These are phyloP conservation scores for Ceratocystis variospora DNA, from an alignment of 2,329 filamentous ascomycete species.

Conservation along the genomic window DNA sequence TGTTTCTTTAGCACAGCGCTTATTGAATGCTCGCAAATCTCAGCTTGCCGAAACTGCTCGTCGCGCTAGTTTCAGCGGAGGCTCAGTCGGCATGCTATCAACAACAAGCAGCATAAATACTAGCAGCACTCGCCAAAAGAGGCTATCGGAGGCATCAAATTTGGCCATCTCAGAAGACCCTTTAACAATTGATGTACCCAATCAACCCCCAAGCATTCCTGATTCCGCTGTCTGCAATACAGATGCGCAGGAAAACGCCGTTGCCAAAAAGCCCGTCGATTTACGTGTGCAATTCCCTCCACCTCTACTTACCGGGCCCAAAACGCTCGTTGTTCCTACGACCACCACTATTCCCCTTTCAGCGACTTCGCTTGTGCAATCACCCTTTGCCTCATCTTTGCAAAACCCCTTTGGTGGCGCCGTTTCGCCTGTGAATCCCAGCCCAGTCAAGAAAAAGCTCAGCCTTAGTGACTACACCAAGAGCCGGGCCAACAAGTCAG, in stretches of 20 bases:
- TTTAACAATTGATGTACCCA: neutral
- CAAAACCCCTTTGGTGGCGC: conserved; percentile 33
- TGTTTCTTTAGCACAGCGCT: conserved; percentile 39
- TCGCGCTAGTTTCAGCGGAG: neutral
- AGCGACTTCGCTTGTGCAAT: conserved; percentile 33
- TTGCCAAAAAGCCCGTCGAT: conserved; percentile 30
- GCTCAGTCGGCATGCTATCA: neutral
- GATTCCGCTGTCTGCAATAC: neutral
- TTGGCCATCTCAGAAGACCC: conserved; percentile 5
- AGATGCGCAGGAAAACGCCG: neutral
- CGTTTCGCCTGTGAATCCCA: conserved; percentile 37
- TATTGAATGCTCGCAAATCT: conserved; percentile 36
- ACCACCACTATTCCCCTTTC: conserved; percentile 35
- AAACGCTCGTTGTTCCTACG: conserved; percentile 31
- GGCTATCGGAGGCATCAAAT: neutral
- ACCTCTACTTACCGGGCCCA: conserved; percentile 28
- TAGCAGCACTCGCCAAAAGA: neutral
- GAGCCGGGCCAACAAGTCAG: conserved; percentile 42
- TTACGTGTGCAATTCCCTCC: conserved; percentile 44
- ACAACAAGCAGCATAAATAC: conserved; percentile 13
- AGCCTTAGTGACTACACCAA: conserved; percentile 53
- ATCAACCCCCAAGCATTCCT: neutral
- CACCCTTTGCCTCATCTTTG: conserved; percentile 34
- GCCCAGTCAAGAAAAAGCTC: conserved; percentile 53
- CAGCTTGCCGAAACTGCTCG: conserved; percentile 27